Conservation (phyloP, 768 basidiomycete genomes). For the Kwoniella heveanensis region DNA sequence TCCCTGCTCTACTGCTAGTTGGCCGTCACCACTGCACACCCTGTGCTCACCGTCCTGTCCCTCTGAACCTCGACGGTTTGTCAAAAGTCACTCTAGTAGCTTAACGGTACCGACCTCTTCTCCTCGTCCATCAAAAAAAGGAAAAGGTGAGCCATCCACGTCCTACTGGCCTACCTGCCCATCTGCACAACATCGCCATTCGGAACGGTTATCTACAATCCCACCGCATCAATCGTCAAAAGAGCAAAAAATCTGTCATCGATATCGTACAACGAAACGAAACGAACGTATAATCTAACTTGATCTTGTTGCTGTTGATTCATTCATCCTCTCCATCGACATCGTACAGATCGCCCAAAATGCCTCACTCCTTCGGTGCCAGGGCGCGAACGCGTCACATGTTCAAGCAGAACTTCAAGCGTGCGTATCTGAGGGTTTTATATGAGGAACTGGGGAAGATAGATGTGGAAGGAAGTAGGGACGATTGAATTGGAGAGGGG, state of each 20-base stretch:
- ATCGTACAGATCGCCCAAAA: conserved; percentile 55
- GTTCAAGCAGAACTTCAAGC: conserved; percentile 99
- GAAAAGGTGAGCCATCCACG: conserved; percentile 3
- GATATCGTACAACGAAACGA: neutral
- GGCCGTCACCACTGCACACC: neutral
- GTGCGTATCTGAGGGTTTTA: conserved; percentile 61
- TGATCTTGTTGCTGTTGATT: neutral
- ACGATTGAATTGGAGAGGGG: neutral
- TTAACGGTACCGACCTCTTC: conserved; percentile 1
- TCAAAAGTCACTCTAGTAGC: neutral
- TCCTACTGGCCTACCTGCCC: too few relatives aligned
- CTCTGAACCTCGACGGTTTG: conserved; percentile 1
- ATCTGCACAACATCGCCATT: neutral
- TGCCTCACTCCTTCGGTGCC: conserved; percentile 99
- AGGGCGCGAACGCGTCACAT: conserved; percentile 99
- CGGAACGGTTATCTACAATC: neutral
- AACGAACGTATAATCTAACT: neutral
- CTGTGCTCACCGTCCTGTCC: conserved; percentile 5
- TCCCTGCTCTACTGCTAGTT: neutral
- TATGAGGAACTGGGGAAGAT: neutral
- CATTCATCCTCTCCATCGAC: neutral
- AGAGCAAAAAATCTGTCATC: conserved; percentile 5
- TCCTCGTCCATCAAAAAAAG: conserved; percentile 12
- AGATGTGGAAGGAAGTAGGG: too few relatives aligned
- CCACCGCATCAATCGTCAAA: neutral